Percentiles rank a stretch among this genome's conserved stretches.
Evolutionary conservation across 2,329 filamentous ascomycete genomes (phyloP).

Genomic region (Madurella fahalii): DNA sequence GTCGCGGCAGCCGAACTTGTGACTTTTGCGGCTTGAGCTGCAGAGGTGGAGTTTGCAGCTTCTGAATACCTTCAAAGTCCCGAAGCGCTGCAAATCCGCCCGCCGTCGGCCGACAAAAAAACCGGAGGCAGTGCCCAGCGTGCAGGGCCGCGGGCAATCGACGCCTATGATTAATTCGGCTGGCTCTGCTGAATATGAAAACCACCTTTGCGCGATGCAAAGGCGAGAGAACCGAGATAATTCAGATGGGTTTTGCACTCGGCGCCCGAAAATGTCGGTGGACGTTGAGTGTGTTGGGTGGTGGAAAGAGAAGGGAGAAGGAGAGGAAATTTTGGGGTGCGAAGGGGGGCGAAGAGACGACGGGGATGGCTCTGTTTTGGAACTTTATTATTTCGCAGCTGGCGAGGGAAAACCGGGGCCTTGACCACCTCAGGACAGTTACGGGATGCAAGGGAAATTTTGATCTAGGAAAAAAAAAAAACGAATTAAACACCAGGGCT

Average conservation of each 20-base stretch:
- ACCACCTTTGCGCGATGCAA: slow-evolving; percentile 34
- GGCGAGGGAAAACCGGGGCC: slow-evolving; percentile 47
- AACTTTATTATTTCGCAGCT: slow-evolving; percentile 42
- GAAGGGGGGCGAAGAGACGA: slow-evolving; percentile 29
- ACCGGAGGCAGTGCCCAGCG: slow-evolving; percentile 19
- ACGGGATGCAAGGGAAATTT: slow-evolving; percentile 35
- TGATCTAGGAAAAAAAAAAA: slow-evolving; percentile 25
- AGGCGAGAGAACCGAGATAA: slow-evolving; percentile 12
- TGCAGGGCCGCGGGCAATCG: slow-evolving; percentile 21
- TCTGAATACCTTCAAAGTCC: slow-evolving; percentile 26
- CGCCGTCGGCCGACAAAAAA: slow-evolving; percentile 15
- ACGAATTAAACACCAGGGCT: slow-evolving; percentile 27
- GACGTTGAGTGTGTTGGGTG: slow-evolving; percentile 33
- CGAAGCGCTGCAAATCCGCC: slow-evolving; percentile 13
- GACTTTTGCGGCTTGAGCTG: slow-evolving; percentile 7
- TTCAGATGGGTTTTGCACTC: slow-evolving; percentile 38
- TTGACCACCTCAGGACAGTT: slow-evolving; percentile 30
- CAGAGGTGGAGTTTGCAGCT: slow-evolving; percentile 9
- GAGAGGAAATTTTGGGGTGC: slow-evolving; percentile 35
- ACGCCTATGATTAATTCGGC: slow-evolving; percentile 29
- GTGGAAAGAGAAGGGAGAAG: slow-evolving; percentile 34
- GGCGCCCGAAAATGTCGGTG: slow-evolving; percentile 30
- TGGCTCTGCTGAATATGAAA: slow-evolving; percentile 33
- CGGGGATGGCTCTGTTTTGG: slow-evolving; percentile 52
- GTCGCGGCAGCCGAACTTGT: slow-evolving; percentile 3